Conservation (phyloP, 2,329 filamentous ascomycete genomes). For the Aspergillus pseudoterreus region DNA sequence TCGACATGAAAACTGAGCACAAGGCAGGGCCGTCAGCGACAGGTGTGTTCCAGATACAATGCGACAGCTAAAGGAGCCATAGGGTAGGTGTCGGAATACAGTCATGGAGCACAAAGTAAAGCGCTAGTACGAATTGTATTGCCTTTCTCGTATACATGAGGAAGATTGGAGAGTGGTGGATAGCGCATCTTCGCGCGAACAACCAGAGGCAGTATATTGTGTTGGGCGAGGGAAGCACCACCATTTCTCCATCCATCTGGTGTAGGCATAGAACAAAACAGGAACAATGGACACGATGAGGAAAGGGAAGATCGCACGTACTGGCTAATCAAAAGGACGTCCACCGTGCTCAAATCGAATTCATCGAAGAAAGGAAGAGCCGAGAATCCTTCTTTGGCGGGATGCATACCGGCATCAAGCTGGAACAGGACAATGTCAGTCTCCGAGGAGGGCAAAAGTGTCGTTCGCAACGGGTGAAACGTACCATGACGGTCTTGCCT, state of each 20-base stretch:
- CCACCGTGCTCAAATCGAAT: slow-evolving; percentile 94
- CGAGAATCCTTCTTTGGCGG: slow-evolving; percentile 89
- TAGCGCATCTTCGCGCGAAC: slow-evolving; percentile 4
- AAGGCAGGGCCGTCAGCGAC: slow-evolving; percentile 24
- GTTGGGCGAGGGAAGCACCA: background rate
- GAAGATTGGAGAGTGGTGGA: background rate
- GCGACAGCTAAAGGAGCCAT: slow-evolving; percentile 4
- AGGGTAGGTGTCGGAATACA: slow-evolving; percentile 13
- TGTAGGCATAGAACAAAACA: slow-evolving; percentile 1
- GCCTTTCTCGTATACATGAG: slow-evolving; percentile 36
- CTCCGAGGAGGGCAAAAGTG: background rate
- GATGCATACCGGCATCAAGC: slow-evolving; percentile 97
- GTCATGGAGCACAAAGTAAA: slow-evolving; percentile 16
- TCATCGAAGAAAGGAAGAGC: slow-evolving; percentile 97
- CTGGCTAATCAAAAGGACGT: slow-evolving; percentile 98
- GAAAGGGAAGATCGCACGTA: slow-evolving; percentile 57
- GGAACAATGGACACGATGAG: slow-evolving; percentile 13
- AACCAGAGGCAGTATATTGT: slow-evolving; percentile 1
- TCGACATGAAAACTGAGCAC: slow-evolving; percentile 88
- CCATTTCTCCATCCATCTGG: slow-evolving; percentile 3
- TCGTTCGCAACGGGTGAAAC: slow-evolving; percentile 23
- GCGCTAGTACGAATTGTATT: slow-evolving; percentile 29
- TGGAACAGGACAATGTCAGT: slow-evolving; percentile 37
- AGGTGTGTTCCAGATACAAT: background rate
- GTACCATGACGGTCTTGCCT: slow-evolving; percentile 97